These are phyloP conservation scores for Cladophialophora bantiana DNA, from an alignment of 2,329 filamentous ascomycete genomes.

Conservation along the genomic window DNA sequence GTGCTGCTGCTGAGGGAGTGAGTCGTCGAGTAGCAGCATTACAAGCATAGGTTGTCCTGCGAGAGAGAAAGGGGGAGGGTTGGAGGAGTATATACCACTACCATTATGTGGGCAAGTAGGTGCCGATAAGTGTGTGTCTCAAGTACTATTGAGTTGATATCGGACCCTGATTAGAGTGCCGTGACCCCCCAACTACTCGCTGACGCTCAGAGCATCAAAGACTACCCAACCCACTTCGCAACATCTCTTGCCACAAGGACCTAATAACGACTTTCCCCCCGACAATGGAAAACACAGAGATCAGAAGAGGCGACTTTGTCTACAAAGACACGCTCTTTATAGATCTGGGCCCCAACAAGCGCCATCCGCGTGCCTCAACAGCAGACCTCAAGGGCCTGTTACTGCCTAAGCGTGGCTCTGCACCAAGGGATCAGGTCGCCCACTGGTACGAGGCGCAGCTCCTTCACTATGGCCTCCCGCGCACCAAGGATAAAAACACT, in stretches of 20 bases:
- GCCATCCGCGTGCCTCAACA: slow-evolving; percentile 55
- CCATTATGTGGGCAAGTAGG: too few relatives aligned
- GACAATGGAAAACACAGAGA: slow-evolving; percentile 26
- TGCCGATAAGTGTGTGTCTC: too few relatives aligned
- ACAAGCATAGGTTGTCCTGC: background rate
- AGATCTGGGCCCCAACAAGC: slow-evolving; percentile 53
- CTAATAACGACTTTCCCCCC: background rate
- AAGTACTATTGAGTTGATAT: background rate
- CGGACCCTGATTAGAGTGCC: background rate
- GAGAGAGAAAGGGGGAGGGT: background rate
- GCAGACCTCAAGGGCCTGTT: slow-evolving; percentile 57
- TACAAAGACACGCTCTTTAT: slow-evolving; percentile 53
- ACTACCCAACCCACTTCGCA: background rate
- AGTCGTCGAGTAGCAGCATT: background rate
- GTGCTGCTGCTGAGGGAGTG: slow-evolving; percentile 7
- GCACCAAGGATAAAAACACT: slow-evolving; percentile 64
- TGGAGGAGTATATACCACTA: background rate
- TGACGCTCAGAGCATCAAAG: background rate
- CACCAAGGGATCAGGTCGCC: slow-evolving; percentile 58
- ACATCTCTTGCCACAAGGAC: background rate
- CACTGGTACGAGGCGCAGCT: slow-evolving; percentile 71
- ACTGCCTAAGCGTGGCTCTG: slow-evolving; percentile 28
- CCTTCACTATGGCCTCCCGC: slow-evolving; percentile 66
- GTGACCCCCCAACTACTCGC: background rate
- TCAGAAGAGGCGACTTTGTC: slow-evolving; percentile 32